Conservation (phyloP, 208 protist species). For the Phytomonas francai region DNA sequence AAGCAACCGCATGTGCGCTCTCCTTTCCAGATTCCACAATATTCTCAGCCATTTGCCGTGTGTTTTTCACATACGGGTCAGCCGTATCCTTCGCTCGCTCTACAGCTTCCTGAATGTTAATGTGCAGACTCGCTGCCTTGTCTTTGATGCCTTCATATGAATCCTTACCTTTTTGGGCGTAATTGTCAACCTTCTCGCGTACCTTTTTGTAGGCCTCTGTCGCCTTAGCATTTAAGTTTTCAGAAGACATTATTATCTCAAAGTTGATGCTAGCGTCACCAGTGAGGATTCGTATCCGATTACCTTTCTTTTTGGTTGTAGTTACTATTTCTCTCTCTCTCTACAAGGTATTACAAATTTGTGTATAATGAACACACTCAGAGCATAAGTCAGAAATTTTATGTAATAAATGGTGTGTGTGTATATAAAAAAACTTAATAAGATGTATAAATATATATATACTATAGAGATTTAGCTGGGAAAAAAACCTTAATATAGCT, state of each 20-base stretch:
- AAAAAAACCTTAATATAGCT: slow-evolving; percentile 13
- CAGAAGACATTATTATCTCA: neutral
- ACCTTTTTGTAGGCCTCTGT: neutral
- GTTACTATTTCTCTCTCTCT: neutral
- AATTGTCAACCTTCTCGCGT: neutral
- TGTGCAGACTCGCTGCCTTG: neutral
- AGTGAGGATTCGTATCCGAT: neutral
- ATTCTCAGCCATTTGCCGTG: neutral
- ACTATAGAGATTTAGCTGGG: slow-evolving; percentile 3
- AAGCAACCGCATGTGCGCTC: neutral
- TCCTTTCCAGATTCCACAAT: neutral
- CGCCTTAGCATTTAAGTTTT: neutral
- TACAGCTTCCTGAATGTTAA: neutral
- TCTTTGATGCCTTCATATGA: neutral
- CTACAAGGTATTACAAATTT: neutral
- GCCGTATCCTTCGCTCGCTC: neutral
- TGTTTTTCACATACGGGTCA: neutral
- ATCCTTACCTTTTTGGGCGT: neutral
- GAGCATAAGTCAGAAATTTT: neutral
- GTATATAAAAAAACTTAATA: neutral
- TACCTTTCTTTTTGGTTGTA: neutral
- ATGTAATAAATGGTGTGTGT: neutral
- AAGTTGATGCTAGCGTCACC: neutral
- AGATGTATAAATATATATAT: neutral
- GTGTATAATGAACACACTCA: neutral